Base-by-base conservation (phyloP, 2,329 filamentous ascomycete species). In the Rhytidhysteron rufulum region DNA sequence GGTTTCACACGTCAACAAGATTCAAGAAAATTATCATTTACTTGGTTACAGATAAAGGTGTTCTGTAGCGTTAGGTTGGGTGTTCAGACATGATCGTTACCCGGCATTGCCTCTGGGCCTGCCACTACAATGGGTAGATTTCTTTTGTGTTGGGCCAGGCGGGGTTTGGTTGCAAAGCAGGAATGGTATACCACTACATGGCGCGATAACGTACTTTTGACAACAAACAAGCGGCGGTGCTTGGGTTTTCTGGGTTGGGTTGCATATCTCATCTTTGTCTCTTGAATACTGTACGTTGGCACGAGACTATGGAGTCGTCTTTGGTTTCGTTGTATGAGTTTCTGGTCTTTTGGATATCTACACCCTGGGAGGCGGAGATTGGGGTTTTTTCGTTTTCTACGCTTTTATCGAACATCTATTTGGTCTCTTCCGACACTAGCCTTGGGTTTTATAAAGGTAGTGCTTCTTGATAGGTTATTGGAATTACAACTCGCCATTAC, bases 121-220 rank as follows among this genome's bases (percentile, higher is more conserved):
- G 48, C 51, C 50, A 39, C 49, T 55, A 57, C 51, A 57, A 57
- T 50, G 57, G 61, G 60, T 63, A 64, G 62, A 65, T 65, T 65
- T 63, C 59, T 51, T 66, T 62, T 64, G 62, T 64, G 57, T 50
- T 55, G 50, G n/a, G n/a, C 53, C 42, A 51, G 53, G 58, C 32
- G 19, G 27, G 35, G 39, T n/a, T n/a, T n/a, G n/a, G n/a, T n/a
- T n/a, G 53, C 57, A 31, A 44, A 50, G 51, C 54, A 53, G 58
- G 61, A n/a, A 56, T 57, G 60, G 60, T 64, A 60, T 66, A 66
- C 63, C 63, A n/a, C n/a, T n/a, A n/a, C n/a, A 66, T 54, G 58
- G 62, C 59, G 59, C 56, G 57, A 55, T 52, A 48, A 47, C 47
- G n/a, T n/a, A n/a, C 49, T 55, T 61, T 59, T 57, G 60, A 62